These are phyloP conservation scores for Rosa multiflora DNA, from an alignment of 306 rosid genomes.

Conservation along the genomic window DNA sequence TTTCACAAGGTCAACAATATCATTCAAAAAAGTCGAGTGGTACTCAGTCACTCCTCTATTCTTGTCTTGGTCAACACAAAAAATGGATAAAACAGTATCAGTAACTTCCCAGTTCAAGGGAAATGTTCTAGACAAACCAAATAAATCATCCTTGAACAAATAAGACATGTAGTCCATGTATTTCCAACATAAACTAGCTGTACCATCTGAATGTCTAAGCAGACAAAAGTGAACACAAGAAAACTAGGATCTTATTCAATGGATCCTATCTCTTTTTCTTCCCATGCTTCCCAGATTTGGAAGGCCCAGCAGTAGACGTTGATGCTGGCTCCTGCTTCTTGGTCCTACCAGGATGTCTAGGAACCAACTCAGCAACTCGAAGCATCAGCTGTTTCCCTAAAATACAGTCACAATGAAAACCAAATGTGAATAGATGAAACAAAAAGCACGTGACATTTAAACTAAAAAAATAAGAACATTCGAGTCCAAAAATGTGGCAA, in stretches of 20 bases:
- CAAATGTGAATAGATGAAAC: not conserved
- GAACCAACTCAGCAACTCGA: constrained; percentile 73
- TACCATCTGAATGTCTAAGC: not conserved
- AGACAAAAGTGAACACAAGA: not conserved
- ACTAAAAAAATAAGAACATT: not conserved
- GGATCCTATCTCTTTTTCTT: constrained; percentile 61
- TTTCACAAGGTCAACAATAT: not conserved
- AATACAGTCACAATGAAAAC: constrained; percentile 21
- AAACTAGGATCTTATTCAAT: not conserved
- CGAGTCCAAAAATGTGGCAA: not conserved
- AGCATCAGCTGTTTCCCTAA: constrained; percentile 79
- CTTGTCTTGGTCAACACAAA: not conserved
- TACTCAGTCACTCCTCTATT: not conserved
- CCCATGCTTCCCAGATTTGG: constrained; percentile 81
- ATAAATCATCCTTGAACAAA: not conserved
- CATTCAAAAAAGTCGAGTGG: not conserved
- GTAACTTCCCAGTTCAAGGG: not conserved
- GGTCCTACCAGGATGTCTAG: constrained; percentile 81
- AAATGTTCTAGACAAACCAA: constrained; percentile 1
- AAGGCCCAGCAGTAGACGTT: constrained; percentile 59
- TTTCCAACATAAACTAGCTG: not conserved
- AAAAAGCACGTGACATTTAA: not conserved
- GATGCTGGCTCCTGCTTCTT: constrained; percentile 78
- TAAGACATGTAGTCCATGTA: not conserved
- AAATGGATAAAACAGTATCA: not conserved